Conservation (phyloP, 2,329 filamentous ascomycete genomes). For the Aureobasidium uvarum region DNA sequence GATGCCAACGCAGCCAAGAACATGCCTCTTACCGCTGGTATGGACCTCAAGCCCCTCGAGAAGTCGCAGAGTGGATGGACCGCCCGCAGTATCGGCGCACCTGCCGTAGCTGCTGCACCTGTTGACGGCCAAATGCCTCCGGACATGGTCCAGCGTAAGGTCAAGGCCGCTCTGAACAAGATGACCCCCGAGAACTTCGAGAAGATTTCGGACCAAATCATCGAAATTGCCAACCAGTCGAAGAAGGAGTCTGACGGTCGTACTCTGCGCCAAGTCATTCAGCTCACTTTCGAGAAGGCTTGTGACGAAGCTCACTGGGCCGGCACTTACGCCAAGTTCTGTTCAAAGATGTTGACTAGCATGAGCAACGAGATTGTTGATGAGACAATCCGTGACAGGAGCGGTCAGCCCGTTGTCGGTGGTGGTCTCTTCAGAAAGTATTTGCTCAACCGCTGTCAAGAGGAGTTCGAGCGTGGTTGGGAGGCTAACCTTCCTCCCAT, state of each 20-base stretch:
- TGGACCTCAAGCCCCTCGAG: conserved; percentile 77
- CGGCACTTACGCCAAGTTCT: conserved; percentile 98
- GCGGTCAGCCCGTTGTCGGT: conserved; percentile 81
- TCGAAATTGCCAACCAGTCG: conserved; percentile 88
- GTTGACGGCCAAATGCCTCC: conserved; percentile 68
- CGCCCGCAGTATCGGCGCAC: conserved; percentile 64
- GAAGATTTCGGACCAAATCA: conserved; percentile 88
- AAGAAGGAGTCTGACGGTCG: conserved; percentile 94
- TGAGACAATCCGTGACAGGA: conserved; percentile 89
- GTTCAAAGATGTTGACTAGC: conserved; percentile 90
- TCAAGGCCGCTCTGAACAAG: conserved; percentile 98
- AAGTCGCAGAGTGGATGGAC: conserved; percentile 82
- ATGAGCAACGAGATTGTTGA: conserved; percentile 96
- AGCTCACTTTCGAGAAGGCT: conserved; percentile 98
- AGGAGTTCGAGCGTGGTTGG: conserved; percentile 98
- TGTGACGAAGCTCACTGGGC: conserved; percentile 99
- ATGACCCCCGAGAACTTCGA: conserved; percentile 99
- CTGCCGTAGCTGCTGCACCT: conserved; percentile 46
- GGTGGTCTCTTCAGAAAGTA: conserved; percentile 98
- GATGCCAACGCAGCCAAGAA: conserved; percentile 72
- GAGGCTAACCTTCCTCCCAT: conserved; percentile 78
- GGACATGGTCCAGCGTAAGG: conserved; percentile 95
- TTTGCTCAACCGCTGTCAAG: conserved; percentile 95
- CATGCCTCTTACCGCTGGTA: conserved; percentile 86
- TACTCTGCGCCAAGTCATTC: conserved; percentile 94